Base-by-base conservation (phyloP, 202 grass and related monocot genomes). In the Schoenoplectus triqueter region DNA sequence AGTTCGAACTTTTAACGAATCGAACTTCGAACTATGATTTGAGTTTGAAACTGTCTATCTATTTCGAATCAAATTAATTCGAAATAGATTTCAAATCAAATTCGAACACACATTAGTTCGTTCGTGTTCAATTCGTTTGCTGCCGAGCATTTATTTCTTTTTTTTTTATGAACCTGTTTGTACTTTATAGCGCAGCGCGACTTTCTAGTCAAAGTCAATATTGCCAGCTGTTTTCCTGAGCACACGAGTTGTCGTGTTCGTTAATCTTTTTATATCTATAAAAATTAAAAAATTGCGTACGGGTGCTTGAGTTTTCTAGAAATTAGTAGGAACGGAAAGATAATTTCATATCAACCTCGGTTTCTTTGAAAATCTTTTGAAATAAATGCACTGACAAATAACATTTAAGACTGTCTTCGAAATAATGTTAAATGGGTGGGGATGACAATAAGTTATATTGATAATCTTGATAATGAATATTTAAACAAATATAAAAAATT, bases 161-260 rank as follows among this genome's bases (percentile, higher is more conserved):
- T n/a, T 50, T 10, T 39, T 52, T 5, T 18, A 9, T 47, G 10
- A 1, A 31, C 3, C 1, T 14, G n/a, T 81, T 63, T 66, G 40
- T 48, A 0, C 31, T 31, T 31, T 31, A 31, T 31, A 31, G 42
- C n/a, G 7, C 2, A 65, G 22, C 47, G 3, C 11, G 11, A 7
- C 0, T 15, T 0, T 1, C 0, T 66, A 65, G 17, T 67, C 80
- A 67, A 55, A 83, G 81, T 70, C 64, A 83, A 70, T 20, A 9
- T 83, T 44, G 65, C 81, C 81, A 83, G 81, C 81, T 83, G 61
- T 83, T 69, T 82, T 9, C 46, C 79, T 48, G 49, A 67, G 46
- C 81, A 55, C 81, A 83, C 81, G 66, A 83, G 64, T 83, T 83
- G 81, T 71, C 50, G 48, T 70, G 21, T 70, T 2, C n/a, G 55